Conservation (phyloP, 2,329 filamentous ascomycete genomes). For the Tolypocladium pustulatum region DNA sequence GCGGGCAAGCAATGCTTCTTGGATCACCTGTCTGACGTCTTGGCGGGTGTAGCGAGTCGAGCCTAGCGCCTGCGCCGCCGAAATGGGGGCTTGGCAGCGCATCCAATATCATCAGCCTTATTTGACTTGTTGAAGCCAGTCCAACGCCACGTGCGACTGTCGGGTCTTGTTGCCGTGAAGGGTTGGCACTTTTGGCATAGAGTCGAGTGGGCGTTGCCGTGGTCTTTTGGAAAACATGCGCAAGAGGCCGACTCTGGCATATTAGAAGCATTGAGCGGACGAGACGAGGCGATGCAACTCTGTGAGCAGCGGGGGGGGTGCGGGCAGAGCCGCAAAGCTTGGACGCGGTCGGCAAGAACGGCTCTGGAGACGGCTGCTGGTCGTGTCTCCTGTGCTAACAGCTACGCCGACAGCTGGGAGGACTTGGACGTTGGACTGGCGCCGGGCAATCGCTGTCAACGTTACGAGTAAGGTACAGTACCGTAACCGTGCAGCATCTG, state of each 20-base stretch:
- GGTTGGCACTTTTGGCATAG: no score
- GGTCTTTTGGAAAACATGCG: no score
- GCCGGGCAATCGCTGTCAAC: no score
- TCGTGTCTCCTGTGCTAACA: neutral
- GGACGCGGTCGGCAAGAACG: neutral
- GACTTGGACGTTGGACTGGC: no score
- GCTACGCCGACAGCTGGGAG: no score
- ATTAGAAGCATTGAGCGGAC: neutral
- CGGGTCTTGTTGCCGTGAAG: neutral
- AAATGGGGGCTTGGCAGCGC: conserved; percentile 4
- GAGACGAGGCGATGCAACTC: neutral
- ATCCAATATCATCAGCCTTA: neutral
- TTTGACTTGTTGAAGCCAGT: neutral
- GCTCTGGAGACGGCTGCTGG: neutral
- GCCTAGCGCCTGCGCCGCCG: conserved; percentile 6
- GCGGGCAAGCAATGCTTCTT: neutral
- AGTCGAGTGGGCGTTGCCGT: no score
- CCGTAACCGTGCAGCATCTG: no score
- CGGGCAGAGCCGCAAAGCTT: neutral
- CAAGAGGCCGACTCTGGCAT: no score
- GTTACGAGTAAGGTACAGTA: no score
- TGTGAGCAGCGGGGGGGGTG: no score
- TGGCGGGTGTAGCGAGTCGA: conserved; percentile 1
- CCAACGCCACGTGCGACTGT: neutral
- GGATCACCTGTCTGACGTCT: neutral